Evolutionary conservation across 495 filamentous ascomycete genomes (phyloP).

Genomic region (Corynascus novoguineensis): DNA sequence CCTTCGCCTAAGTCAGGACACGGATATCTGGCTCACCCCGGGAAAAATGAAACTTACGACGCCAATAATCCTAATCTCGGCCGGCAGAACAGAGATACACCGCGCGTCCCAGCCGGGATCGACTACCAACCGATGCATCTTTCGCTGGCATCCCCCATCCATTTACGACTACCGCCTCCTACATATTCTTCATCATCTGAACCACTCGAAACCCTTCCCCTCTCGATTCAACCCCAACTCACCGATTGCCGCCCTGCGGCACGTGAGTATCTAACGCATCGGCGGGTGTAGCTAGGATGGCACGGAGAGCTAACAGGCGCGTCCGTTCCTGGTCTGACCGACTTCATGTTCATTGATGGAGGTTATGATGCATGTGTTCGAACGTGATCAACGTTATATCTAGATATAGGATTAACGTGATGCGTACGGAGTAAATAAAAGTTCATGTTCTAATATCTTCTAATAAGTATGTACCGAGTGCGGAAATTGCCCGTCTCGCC

Average conservation of each 20-base stretch:
- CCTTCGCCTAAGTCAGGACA: too few relatives aligned
- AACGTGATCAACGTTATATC: slow-evolving; percentile 3
- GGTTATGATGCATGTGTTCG: background rate
- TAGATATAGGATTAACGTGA: slow-evolving; percentile 3
- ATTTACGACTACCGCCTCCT: background rate
- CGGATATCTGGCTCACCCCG: background rate
- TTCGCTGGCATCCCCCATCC: background rate
- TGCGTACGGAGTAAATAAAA: slow-evolving; percentile 12
- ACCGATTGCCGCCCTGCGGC: too few relatives aligned
- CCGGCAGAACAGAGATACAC: background rate
- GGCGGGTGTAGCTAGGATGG: background rate
- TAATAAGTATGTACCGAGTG: too few relatives aligned
- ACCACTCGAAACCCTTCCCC: background rate
- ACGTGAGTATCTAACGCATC: too few relatives aligned
- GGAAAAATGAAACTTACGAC: background rate
- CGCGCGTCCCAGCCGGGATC: background rate
- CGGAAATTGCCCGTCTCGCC: too few relatives aligned
- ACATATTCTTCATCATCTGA: background rate
- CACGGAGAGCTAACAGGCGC: background rate
- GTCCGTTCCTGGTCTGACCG: background rate
- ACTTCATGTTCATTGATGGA: background rate
- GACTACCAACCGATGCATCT: background rate
- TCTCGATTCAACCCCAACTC: too few relatives aligned
- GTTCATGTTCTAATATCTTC: background rate
- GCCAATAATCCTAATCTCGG: background rate